Percentiles rank a stretch among this genome's conserved stretches.
Evolutionary conservation across 768 basidiomycete species (phyloP).

Genomic region (Tulasnella sp.): DNA sequence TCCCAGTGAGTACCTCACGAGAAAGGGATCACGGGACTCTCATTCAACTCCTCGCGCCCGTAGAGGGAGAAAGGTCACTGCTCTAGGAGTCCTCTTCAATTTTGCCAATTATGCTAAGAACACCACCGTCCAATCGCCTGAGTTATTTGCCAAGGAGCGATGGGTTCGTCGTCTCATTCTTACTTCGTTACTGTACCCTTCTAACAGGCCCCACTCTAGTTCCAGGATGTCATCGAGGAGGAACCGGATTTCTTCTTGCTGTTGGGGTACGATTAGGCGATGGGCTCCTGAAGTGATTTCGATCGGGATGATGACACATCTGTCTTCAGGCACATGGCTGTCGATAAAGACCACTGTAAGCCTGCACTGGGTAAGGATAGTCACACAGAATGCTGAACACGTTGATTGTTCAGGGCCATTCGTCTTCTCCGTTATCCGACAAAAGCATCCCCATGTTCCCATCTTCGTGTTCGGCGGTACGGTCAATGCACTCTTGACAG

Average conservation of each 20-base stretch:
- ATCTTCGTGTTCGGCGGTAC: conserved; percentile 72
- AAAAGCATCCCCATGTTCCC: conserved; percentile 59
- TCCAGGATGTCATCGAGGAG: conserved; percentile 62
- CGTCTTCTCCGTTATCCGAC: conserved; percentile 63
- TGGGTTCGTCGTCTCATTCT: conserved; percentile 41
- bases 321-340: conserved; percentile 67
- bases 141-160: conserved; percentile 61
- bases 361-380: neutral
- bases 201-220: conserved; percentile 32
- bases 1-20: conserved; percentile 37
- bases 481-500: neutral
- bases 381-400: neutral
- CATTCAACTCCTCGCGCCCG: neutral
- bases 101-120: conserved; percentile 61
- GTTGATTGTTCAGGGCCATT: conserved; percentile 41
- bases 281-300: neutral
- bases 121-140: conserved; percentile 64
- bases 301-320: neutral
- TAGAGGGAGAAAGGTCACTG: conserved; percentile 60
- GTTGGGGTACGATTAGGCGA: conserved; percentile 36
- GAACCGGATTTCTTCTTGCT: conserved; percentile 77
- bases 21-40: too few relatives aligned
- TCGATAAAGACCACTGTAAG: conserved; percentile 54
- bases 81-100: conserved; percentile 68
- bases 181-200: neutral